Evolutionary conservation across 805 yeast species (phyloP).

Genomic region (Yarrowia sp.): DNA sequence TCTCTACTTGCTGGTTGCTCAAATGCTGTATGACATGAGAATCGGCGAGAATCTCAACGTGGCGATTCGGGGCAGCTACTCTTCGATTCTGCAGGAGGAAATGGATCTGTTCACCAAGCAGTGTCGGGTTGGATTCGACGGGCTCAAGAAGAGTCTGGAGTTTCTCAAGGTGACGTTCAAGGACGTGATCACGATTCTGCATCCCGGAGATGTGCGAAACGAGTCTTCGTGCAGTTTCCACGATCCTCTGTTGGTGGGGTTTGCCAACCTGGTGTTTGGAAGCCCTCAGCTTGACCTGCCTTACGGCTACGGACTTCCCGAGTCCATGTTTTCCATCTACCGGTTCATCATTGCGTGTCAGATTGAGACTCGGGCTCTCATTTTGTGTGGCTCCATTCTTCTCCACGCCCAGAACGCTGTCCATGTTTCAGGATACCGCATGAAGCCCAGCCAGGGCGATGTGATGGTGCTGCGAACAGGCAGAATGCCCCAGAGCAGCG

Average conservation of each 20-base stretch:
- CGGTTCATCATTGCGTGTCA: neutral
- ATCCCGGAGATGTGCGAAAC: slow-evolving; percentile 9
- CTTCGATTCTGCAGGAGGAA: slow-evolving; percentile 4
- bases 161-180: neutral
- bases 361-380: slow-evolving; percentile 15
- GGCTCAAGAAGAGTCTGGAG: neutral
- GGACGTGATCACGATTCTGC: neutral
- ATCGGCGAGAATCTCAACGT: slow-evolving; percentile 6
- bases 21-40: slow-evolving; percentile 21
- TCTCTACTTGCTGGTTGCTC: neutral
- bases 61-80: neutral
- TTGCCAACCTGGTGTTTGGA: neutral
- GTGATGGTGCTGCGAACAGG: slow-evolving; percentile 6
- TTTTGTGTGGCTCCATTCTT: neutral
- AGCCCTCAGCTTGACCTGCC: neutral
- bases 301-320: neutral
- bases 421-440: neutral
- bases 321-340: slow-evolving; percentile 16
- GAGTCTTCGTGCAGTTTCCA: slow-evolving; percentile 1
- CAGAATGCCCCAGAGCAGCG: neutral
- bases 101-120: neutral
- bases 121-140: neutral
- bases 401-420: neutral
- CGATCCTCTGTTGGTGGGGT: slow-evolving; percentile 1
- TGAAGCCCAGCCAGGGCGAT: neutral